These are phyloP conservation scores for Maudiozyma humilis DNA, from an alignment of 1,139 yeast genomes.

Conservation along the genomic window DNA sequence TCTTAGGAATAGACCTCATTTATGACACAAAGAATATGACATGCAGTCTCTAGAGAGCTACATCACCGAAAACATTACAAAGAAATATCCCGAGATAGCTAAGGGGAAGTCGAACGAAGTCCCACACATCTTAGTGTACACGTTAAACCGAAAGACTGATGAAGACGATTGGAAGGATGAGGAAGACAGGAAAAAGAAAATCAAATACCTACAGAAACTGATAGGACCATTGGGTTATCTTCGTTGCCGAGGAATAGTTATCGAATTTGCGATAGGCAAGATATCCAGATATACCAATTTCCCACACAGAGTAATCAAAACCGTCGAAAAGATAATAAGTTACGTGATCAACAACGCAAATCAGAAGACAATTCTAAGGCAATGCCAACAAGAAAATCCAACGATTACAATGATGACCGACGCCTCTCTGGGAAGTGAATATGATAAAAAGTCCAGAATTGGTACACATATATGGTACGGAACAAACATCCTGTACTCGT, in stretches of 20 bases:
- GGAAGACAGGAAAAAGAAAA: background rate
- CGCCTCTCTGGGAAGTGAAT: background rate
- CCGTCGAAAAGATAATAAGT: conserved; percentile 3
- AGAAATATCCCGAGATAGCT: background rate
- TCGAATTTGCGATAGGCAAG: conserved; percentile 2
- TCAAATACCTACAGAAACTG: conserved; percentile 5
- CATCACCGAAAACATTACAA: background rate
- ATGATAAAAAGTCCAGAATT: background rate
- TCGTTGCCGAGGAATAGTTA: conserved; percentile 5
- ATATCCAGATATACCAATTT: conserved; percentile 4
- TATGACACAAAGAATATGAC: background rate
- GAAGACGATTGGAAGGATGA: background rate
- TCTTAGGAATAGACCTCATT: conserved; percentile 8
- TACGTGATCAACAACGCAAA: background rate
- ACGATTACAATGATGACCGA: background rate
- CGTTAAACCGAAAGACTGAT: background rate
- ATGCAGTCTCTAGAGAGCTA: background rate
- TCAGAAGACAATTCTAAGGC: background rate
- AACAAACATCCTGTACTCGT: background rate
- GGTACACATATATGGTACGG: background rate
- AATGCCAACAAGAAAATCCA: background rate
- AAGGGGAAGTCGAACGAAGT: background rate
- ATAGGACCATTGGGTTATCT: conserved; percentile 6
- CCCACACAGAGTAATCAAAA: conserved; percentile 5
- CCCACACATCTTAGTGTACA: background rate